Percentiles rank a stretch among this genome's conserved stretches.
phyloP scores from a whole-genome alignment of 495 filamentous ascomycete species.

The Geoglossum glabrum region DNA sequence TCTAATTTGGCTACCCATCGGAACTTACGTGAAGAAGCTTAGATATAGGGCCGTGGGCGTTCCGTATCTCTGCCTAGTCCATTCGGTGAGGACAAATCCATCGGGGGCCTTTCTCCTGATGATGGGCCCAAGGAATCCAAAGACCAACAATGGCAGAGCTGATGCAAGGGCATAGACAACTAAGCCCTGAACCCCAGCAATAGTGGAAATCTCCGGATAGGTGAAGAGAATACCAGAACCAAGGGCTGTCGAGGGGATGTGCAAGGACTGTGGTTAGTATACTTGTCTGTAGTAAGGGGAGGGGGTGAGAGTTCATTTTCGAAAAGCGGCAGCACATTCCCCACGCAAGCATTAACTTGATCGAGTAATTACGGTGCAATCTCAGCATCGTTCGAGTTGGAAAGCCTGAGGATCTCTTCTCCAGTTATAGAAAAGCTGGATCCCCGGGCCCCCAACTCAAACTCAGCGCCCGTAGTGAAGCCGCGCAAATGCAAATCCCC shows the following conservation, averaged over 20 bases:
- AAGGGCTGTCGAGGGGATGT: conserved; percentile 31
- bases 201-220: conserved; percentile 61
- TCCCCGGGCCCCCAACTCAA: conserved; percentile 13
- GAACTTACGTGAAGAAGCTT: conserved; percentile 37
- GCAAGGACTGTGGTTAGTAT: conserved; percentile 17
- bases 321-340: conserved; percentile 69
- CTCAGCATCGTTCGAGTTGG: conserved; percentile 47
- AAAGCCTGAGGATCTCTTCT: background rate
- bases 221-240: conserved; percentile 61
- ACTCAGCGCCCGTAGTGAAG: conserved; percentile 75
- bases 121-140: conserved; percentile 48
- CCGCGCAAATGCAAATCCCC: conserved; percentile 26
- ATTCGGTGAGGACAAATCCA: conserved; percentile 62
- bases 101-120: conserved; percentile 54
- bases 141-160: conserved; percentile 43
- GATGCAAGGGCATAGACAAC: conserved; percentile 51
- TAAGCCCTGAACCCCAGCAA: conserved; percentile 53
- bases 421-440: background rate
- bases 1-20: background rate
- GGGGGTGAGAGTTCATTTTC: conserved; percentile 1
- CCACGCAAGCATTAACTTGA: conserved; percentile 92
- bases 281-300: conserved; percentile 1
- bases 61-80: conserved; percentile 56
- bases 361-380: conserved; percentile 82
- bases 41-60: conserved; percentile 41